Evolutionary conservation across 1,284 basidiomycete genomes (phyloP).

Genomic region (Ganoderma lingzhi): DNA sequence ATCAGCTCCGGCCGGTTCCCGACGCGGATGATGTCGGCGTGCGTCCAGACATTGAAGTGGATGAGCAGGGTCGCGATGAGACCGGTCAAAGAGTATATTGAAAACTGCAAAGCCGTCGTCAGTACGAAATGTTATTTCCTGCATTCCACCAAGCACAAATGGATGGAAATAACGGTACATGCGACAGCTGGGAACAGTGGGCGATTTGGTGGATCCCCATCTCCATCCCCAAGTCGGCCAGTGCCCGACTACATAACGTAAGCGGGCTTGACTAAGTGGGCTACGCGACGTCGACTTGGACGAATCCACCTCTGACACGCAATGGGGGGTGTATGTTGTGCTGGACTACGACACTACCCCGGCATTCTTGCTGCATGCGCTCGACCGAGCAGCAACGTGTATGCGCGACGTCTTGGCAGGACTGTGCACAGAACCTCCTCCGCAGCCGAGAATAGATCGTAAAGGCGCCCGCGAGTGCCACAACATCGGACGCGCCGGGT

Average conservation of each 20-base stretch:
- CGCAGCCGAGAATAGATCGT: not conserved
- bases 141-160: too few species aligned
- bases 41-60: slow-evolving; percentile 66
- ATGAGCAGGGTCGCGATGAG: slow-evolving; percentile 63
- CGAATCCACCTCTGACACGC: not conserved
- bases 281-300: too few species aligned
- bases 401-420: not conserved
- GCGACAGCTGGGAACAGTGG: too few species aligned
- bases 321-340: too few species aligned
- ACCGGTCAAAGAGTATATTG: slow-evolving; percentile 56
- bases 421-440: not conserved
- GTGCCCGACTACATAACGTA: too few species aligned
- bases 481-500: not conserved
- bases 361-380: not conserved
- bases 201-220: too few species aligned
- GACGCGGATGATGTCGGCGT: slow-evolving; percentile 65
- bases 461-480: not conserved
- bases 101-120: slow-evolving; percentile 46
- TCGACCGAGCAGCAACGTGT: not conserved
- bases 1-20: slow-evolving; percentile 63
- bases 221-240: not conserved
- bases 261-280: not conserved
- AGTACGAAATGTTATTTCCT: slow-evolving; percentile 6
- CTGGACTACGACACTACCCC: too few species aligned
- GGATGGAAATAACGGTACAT: too few species aligned